Conservation (phyloP, 2,329 filamentous ascomycete species). For the Dissoconium aciculare region DNA sequence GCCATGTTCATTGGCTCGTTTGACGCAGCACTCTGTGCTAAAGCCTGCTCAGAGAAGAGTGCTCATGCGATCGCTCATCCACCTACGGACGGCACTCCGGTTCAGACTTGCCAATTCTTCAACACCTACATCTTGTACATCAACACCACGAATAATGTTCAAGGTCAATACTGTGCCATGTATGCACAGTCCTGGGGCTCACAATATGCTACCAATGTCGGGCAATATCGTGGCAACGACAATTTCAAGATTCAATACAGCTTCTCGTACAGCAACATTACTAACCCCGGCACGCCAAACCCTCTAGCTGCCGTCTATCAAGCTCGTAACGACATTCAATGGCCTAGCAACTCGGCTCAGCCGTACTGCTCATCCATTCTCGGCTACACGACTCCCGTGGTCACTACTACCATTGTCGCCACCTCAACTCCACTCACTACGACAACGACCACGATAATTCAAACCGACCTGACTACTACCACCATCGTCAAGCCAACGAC, state of each 20-base stretch:
- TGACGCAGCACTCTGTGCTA: conserved; percentile 13
- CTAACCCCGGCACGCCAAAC: too few species aligned
- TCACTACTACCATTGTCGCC: too few species aligned
- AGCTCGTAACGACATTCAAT: too few species aligned
- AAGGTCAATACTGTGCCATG: conserved; percentile 9
- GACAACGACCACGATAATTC: too few species aligned
- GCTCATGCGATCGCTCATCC: too few species aligned
- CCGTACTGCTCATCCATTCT: too few species aligned
- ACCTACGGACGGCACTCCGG: conserved; percentile 6
- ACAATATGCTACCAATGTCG: conserved; percentile 11
- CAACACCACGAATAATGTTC: conserved; percentile 10
- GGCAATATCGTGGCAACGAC: conserved; percentile 11
- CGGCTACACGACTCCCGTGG: too few species aligned
- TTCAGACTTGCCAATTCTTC: conserved; percentile 15
- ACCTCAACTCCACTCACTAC: too few species aligned
- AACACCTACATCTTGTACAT: conserved; percentile 13
- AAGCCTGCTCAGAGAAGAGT: conserved; percentile 14
- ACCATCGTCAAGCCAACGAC: too few species aligned
- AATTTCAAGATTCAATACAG: conserved; percentile 13
- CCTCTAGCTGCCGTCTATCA: too few species aligned
- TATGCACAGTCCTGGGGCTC: conserved; percentile 12
- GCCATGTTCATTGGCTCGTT: conserved; percentile 14
- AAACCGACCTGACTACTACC: too few species aligned
- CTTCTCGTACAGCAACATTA: conserved; percentile 12
- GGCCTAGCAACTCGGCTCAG: too few species aligned